These are phyloP conservation scores for Ustilago bromivora DNA, from an alignment of 1,284 basidiomycete genomes.

Conservation along the genomic window DNA sequence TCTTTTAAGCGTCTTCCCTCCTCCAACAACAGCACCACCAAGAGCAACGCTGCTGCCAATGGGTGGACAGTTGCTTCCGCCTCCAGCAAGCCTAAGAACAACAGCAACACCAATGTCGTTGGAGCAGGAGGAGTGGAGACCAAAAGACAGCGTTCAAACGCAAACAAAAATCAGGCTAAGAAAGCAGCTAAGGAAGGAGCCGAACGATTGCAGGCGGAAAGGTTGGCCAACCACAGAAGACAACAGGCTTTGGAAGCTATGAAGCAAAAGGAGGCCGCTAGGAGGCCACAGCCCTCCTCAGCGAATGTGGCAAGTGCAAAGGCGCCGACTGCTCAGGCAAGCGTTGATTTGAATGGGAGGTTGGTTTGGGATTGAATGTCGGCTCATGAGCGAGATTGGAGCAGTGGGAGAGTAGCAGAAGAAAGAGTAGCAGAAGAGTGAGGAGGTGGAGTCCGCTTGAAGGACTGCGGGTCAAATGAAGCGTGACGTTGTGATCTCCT, in stretches of 20 bases:
- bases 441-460: no score
- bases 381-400: background rate
- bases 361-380: conserved; percentile 49
- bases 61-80: conserved; percentile 29
- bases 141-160: conserved; percentile 64
- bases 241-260: conserved; percentile 43
- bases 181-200: conserved; percentile 58
- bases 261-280: conserved; percentile 25
- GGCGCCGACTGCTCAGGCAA: conserved; percentile 33
- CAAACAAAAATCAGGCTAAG: conserved; percentile 54
- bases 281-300: conserved; percentile 23
- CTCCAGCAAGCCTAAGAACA: conserved; percentile 2
- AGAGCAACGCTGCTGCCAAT: conserved; percentile 1
- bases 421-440: background rate
- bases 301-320: conserved; percentile 16
- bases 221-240: conserved; percentile 53
- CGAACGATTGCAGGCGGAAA: conserved; percentile 51
- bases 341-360: conserved; percentile 46
- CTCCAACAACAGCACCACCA: conserved; percentile 8
- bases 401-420: background rate
- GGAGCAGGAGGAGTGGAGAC: conserved; percentile 22
- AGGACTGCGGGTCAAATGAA: no score
- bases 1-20: conserved; percentile 22
- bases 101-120: conserved; percentile 2
- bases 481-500: background rate